Evolutionary conservation across 2,329 filamentous ascomycete species (phyloP).

Genomic region (Xylariomycetidae sp.): DNA sequence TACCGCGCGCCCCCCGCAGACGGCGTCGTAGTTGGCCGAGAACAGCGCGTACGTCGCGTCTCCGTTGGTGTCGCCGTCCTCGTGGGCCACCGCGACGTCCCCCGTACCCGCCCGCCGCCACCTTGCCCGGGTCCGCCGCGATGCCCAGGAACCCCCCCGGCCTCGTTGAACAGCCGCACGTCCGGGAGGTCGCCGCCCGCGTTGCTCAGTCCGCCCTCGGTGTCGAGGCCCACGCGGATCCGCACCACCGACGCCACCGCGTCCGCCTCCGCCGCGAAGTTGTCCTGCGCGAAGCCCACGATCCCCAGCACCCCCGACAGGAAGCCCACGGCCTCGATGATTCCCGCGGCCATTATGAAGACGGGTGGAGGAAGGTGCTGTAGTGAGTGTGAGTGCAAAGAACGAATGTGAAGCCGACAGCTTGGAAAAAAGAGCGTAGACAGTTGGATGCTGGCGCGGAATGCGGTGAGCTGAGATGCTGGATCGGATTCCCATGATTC

Average conservation of each 20-base stretch:
- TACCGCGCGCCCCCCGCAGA: slow-evolving; percentile 18
- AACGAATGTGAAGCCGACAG: too few species aligned
- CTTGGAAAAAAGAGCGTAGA: too few species aligned
- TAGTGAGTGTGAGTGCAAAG: too few species aligned
- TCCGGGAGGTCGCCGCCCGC: slow-evolving; percentile 22
- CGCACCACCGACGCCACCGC: slow-evolving; percentile 13
- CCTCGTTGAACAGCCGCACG: slow-evolving; percentile 22
- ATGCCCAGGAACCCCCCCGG: slow-evolving; percentile 18
- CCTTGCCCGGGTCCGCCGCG: slow-evolving; percentile 11
- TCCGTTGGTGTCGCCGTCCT: slow-evolving; percentile 10
- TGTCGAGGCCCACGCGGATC: slow-evolving; percentile 17
- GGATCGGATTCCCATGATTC: too few species aligned
- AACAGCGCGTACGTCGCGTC: slow-evolving; percentile 22
- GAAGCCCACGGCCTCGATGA: slow-evolving; percentile 16
- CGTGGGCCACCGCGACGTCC: slow-evolving; percentile 13
- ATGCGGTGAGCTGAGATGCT: too few species aligned
- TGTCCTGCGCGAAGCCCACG: slow-evolving; percentile 14
- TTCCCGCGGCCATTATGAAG: too few species aligned
- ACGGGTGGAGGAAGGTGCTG: too few species aligned
- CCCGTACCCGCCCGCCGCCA: slow-evolving; percentile 12
- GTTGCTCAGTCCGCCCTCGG: slow-evolving; percentile 10
- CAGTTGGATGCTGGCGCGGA: too few species aligned
- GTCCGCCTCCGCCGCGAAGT: slow-evolving; percentile 10
- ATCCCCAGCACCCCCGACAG: slow-evolving; percentile 15
- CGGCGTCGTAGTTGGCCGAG: slow-evolving; percentile 19